phyloP scores from a whole-genome alignment of 345 rosid species.

The Eucalyptus marginata region DNA sequence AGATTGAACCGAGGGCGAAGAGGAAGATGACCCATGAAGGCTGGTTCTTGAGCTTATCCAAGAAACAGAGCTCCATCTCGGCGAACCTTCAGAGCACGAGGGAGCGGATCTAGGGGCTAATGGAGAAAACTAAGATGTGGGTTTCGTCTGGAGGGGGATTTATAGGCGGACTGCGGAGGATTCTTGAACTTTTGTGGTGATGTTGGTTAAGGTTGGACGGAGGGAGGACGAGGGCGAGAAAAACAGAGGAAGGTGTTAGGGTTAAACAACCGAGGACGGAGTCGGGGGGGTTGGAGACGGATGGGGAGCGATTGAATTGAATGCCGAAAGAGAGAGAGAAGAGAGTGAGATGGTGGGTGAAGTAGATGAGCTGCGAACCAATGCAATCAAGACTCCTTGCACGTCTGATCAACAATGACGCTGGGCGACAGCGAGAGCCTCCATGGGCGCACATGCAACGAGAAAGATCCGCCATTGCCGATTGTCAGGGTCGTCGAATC shows the following conservation, averaged over 20 bases:
- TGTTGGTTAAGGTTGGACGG: neutral
- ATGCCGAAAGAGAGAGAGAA: neutral
- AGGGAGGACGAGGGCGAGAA: neutral
- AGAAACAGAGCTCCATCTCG: slow-evolving; percentile 44
- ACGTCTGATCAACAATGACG: neutral
- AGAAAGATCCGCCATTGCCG: neutral
- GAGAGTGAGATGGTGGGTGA: slow-evolving; percentile 2
- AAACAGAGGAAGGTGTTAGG: neutral
- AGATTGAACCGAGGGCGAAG: slow-evolving; percentile 46
- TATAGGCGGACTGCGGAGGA: neutral
- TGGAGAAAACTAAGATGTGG: neutral
- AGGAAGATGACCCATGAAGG: slow-evolving; percentile 52
- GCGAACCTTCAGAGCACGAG: neutral
- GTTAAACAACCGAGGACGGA: neutral
- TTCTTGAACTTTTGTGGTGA: neutral
- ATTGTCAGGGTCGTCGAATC: neutral
- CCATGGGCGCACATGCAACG: neutral
- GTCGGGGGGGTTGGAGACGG: neutral
- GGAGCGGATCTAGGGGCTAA: neutral
- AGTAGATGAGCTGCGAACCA: slow-evolving; percentile 68
- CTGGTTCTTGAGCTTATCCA: slow-evolving; percentile 39
- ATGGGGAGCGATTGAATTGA: neutral
- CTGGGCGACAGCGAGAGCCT: neutral
- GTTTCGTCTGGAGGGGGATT: neutral
- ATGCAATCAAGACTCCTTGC: slow-evolving; percentile 21